phyloP scores from a whole-genome alignment of 306 rosid genomes.

The Inga leiocalycina region DNA sequence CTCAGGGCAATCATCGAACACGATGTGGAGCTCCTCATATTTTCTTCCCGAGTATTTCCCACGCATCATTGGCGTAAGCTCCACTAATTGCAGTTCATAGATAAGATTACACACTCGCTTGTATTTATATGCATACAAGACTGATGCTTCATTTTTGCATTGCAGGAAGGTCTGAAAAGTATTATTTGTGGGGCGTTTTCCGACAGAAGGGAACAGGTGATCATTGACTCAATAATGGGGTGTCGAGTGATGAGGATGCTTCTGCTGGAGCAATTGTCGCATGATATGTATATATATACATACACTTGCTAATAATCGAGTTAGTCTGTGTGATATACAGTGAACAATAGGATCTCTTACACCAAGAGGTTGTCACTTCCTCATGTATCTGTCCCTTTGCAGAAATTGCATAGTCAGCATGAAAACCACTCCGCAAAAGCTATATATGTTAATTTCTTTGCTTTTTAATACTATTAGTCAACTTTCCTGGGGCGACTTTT shows the following conservation, averaged over 20 bases:
- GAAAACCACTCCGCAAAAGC: too few relatives aligned
- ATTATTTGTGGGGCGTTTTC: conserved; percentile 42
- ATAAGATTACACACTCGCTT: neutral
- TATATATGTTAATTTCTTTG: too few relatives aligned
- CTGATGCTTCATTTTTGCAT: neutral
- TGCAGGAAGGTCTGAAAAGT: conserved; percentile 37
- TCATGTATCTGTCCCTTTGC: neutral
- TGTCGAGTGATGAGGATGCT: too few relatives aligned
- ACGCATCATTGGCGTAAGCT: conserved; percentile 34
- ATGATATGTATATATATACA: too few relatives aligned
- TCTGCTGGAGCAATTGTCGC: neutral
- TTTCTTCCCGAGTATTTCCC: conserved; percentile 39
- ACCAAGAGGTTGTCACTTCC: neutral
- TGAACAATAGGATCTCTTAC: neutral
- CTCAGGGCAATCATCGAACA: conserved; percentile 13
- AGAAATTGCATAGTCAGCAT: too few relatives aligned
- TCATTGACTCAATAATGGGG: neutral
- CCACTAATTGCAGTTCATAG: conserved; percentile 1
- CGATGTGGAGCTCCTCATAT: conserved; percentile 36
- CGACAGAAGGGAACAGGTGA: conserved; percentile 18
- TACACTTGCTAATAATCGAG: too few relatives aligned
- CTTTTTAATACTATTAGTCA: too few relatives aligned
- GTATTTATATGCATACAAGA: too few relatives aligned
- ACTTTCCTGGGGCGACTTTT: neutral
- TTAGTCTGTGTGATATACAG: neutral